Conservation (phyloP, 345 rosid genomes). For the Erodium maritimum region DNA sequence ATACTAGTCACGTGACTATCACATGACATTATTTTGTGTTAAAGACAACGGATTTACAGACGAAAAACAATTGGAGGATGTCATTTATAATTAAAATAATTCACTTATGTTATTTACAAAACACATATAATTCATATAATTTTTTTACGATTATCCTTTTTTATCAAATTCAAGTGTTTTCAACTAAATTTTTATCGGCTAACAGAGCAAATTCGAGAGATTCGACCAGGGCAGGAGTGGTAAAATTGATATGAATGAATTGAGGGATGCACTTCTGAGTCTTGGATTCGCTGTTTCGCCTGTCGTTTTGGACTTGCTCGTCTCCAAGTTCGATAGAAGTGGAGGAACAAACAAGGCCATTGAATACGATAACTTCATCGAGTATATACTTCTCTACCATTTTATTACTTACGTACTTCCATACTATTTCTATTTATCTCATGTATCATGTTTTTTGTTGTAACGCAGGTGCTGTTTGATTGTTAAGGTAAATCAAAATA, state of each 20-base stretch:
- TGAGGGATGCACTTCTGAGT: constrained; percentile 67
- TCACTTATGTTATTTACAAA: too few species aligned
- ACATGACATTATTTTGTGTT: too few species aligned
- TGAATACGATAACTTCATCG: constrained; percentile 92
- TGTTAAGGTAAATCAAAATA: constrained; percentile 49
- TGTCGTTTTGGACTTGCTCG: constrained; percentile 54
- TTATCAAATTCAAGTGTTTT: too few species aligned
- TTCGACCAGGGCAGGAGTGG: constrained; percentile 86
- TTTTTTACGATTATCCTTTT: too few species aligned
- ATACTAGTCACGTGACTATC: too few species aligned
- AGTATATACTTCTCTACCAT: constrained; percentile 31
- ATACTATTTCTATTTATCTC: background rate
- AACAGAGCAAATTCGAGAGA: constrained; percentile 71
- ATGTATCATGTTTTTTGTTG: background rate
- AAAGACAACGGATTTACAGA: too few species aligned
- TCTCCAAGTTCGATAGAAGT: constrained; percentile 68
- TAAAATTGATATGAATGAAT: constrained; percentile 62
- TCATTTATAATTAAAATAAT: too few species aligned
- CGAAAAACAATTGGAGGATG: too few species aligned
- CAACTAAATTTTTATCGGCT: too few species aligned
- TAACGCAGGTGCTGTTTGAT: constrained; percentile 85
- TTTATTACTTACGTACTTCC: background rate
- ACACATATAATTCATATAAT: too few species aligned
- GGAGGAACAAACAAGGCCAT: constrained; percentile 66
- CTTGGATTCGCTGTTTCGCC: constrained; percentile 71